These are phyloP conservation scores for cucumber (Cucumis sativus) DNA, from an alignment of 306 rosid genomes.

Conservation along the genomic window DNA sequence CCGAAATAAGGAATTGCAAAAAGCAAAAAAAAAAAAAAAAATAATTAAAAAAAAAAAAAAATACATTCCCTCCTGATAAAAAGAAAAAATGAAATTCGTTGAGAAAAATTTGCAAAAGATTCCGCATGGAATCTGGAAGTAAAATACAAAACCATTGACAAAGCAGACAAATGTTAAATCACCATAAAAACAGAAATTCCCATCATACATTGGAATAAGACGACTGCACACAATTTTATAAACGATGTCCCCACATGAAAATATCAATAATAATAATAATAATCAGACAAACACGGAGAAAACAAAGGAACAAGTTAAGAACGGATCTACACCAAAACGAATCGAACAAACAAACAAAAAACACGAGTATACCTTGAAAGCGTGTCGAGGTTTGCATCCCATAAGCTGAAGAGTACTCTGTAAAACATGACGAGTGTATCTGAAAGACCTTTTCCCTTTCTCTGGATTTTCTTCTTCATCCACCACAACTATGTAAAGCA, in stretches of 20 bases:
- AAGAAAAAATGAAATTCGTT: not conserved
- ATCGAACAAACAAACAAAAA: not conserved
- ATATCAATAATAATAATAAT: not conserved
- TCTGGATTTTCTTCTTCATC: conserved; percentile 37
- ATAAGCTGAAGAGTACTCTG: conserved; percentile 91
- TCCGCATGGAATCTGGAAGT: not conserved
- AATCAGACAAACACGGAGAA: not conserved
- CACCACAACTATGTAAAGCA: conserved; percentile 39
- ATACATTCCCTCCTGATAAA: no score
- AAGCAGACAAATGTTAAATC: not conserved
- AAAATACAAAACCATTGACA: not conserved
- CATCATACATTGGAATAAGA: not conserved
- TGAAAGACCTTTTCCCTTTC: conserved; percentile 46
- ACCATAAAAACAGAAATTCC: not conserved
- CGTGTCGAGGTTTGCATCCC: conserved; percentile 93
- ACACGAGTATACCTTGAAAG: conserved; percentile 52
- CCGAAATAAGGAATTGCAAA: not conserved
- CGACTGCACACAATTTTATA: not conserved
- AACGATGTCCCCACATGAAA: not conserved
- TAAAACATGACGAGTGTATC: conserved; percentile 71
- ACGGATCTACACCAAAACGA: not conserved
- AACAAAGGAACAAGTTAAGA: no score
- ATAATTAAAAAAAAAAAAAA: no score
- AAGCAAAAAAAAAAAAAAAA: not conserved
- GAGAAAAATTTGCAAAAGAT: not conserved